phyloP scores from a whole-genome alignment of 306 rosid genomes.

The Dalbergia oliveri region DNA sequence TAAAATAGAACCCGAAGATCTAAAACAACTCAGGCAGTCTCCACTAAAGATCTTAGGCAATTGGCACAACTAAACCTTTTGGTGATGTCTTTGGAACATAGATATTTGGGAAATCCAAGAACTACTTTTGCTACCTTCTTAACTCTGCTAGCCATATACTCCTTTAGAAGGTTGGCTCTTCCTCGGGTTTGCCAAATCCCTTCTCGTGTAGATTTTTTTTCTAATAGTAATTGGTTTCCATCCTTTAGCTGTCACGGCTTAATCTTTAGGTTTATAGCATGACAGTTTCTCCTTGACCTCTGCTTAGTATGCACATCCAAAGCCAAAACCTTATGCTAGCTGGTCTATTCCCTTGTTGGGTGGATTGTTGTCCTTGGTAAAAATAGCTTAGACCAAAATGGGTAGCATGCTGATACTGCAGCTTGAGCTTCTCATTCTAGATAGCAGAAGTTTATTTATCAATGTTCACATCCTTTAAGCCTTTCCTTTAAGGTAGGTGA shows the following conservation, averaged over 20 bases:
- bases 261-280: neutral
- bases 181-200: neutral
- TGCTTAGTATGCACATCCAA: neutral
- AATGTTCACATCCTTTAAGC: too few relatives aligned
- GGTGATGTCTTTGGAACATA: neutral
- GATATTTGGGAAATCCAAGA: neutral
- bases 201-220: neutral
- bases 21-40: neutral
- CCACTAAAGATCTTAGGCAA: neutral
- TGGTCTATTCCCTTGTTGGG: neutral
- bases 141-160: slow-evolving; percentile 1
- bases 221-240: neutral
- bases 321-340: neutral
- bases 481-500: too few relatives aligned
- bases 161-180: neutral
- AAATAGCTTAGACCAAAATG: neutral
- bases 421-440: neutral
- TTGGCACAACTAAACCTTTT: neutral
- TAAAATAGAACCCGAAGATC: too few relatives aligned
- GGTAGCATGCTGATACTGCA: neutral
- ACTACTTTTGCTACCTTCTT: neutral
- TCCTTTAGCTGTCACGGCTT: neutral
- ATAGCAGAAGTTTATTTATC: too few relatives aligned
- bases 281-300: neutral
- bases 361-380: neutral